These are phyloP conservation scores for Nicotiana undulata DNA, from an alignment of 257 asterid genomes.

Conservation along the genomic window DNA sequence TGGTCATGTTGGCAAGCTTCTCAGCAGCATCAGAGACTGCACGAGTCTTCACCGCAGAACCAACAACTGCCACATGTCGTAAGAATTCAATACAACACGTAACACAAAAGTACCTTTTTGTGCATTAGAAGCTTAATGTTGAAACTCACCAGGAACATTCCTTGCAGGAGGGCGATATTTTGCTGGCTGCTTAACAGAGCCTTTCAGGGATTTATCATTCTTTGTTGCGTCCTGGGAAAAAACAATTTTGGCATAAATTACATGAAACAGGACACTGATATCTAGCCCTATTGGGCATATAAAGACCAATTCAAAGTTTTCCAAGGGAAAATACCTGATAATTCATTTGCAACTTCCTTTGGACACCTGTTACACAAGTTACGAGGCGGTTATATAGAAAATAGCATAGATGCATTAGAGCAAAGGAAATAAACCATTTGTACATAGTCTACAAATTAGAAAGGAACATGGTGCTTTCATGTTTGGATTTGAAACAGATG, in stretches of 20 bases:
- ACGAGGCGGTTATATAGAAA: neutral
- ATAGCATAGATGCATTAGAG: neutral
- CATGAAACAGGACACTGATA: neutral
- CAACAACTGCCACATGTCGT: slow-evolving; percentile 22
- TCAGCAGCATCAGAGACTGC: slow-evolving; percentile 46
- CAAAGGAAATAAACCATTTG: neutral
- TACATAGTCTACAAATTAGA: neutral
- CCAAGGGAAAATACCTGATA: slow-evolving; percentile 32
- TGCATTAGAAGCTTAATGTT: neutral
- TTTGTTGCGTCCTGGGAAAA: slow-evolving; percentile 32
- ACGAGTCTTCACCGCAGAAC: slow-evolving; percentile 29
- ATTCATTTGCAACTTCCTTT: slow-evolving; percentile 75
- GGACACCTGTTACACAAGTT: slow-evolving; percentile 39
- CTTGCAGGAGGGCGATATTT: slow-evolving; percentile 66
- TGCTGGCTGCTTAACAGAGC: slow-evolving; percentile 52
- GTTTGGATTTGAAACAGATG: neutral
- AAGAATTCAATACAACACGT: neutral
- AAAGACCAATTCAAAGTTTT: neutral
- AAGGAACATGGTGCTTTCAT: neutral
- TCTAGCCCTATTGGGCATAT: neutral
- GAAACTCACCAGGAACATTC: slow-evolving; percentile 46
- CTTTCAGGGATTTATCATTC: slow-evolving; percentile 39
- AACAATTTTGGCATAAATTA: neutral
- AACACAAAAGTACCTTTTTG: neutral
- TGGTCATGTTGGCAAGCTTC: slow-evolving; percentile 53